Evolutionary conservation across 179 eudicot genomes (phyloP).

Genomic region (Spinacia oleracea): DNA sequence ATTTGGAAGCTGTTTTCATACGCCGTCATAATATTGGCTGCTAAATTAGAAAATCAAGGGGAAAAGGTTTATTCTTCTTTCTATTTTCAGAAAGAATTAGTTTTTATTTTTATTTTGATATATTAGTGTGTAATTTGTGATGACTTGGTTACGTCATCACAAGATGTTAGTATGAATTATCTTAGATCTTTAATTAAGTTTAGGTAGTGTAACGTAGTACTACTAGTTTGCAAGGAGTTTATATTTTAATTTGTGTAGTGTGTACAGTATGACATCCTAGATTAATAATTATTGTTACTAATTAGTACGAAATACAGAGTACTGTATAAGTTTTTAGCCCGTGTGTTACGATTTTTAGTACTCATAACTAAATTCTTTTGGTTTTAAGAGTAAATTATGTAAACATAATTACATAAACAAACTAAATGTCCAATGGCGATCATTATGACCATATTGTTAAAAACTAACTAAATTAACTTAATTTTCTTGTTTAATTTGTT

Average conservation of each 20-base stretch:
- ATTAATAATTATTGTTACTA: background rate
- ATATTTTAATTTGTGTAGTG: background rate
- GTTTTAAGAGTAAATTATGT: too few species aligned
- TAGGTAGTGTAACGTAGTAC: background rate
- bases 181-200: background rate
- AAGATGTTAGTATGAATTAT: background rate
- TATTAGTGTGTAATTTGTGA: background rate
- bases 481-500: too few species aligned
- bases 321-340: background rate
- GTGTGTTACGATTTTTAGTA: too few species aligned
- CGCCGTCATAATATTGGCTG: conserved; percentile 28
- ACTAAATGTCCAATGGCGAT: too few species aligned
- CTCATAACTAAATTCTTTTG: too few species aligned
- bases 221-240: background rate
- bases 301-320: too few species aligned
- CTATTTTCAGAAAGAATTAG: background rate
- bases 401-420: too few species aligned
- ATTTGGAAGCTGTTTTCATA: conserved; percentile 41
- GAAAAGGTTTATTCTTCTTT: background rate
- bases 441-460: too few species aligned
- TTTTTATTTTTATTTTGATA: too few species aligned
- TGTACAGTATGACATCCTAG: conserved; percentile 1
- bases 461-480: too few species aligned
- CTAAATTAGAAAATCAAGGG: background rate
- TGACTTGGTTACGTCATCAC: background rate